These are phyloP conservation scores for Balansia obtecta DNA, from an alignment of 2,329 filamentous ascomycete species.

Conservation along the genomic window DNA sequence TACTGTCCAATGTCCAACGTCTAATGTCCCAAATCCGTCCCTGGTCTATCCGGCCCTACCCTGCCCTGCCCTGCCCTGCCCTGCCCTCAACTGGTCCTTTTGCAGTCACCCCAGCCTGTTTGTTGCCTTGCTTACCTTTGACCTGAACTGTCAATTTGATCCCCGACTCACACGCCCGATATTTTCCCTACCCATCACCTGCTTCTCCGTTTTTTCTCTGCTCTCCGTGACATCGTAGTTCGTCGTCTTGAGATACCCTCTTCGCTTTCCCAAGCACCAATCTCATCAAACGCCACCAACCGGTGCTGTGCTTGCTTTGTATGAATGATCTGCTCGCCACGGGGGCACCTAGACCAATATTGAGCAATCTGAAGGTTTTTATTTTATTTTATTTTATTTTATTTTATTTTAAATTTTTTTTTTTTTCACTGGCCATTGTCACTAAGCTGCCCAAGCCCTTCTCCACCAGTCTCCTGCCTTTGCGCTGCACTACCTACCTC, in stretches of 20 bases:
- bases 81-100: neutral
- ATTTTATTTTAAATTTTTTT: constrained; percentile 1
- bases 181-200: neutral
- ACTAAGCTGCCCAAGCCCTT: neutral
- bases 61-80: too few relatives aligned
- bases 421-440: neutral
- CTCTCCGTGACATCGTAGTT: neutral
- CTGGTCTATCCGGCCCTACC: too few relatives aligned
- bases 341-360: neutral
- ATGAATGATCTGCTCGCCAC: neutral
- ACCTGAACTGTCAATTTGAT: neutral
- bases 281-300: neutral
- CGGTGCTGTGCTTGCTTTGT: neutral
- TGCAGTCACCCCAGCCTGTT: neutral
- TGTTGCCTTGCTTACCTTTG: neutral
- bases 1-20: too few relatives aligned
- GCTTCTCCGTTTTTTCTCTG: neutral
- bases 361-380: neutral
- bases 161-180: neutral
- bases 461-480: neutral
- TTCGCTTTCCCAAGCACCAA: neutral
- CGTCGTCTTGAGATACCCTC: neutral
- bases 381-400: neutral
- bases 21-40: too few relatives aligned
- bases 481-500: too few relatives aligned